A percentile compares a stretch with the other conserved stretches of the same genome.
Conservation (phyloP, 345 rosid genomes). For the Bruguiera gymnorhiza region DNA sequence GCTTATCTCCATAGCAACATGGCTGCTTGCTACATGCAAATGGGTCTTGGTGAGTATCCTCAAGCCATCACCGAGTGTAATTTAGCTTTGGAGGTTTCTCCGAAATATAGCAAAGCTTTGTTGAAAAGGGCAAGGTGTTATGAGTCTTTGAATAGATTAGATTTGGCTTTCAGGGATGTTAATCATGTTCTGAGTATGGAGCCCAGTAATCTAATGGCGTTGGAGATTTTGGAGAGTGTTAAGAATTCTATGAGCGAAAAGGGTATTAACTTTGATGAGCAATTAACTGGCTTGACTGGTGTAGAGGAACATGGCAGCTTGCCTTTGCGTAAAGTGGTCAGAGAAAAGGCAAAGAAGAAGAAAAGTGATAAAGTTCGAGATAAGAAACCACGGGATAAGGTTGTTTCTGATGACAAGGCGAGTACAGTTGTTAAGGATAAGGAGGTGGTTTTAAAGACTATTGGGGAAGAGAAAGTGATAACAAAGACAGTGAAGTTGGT, state of each 20-base stretch:
- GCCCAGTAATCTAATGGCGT: constrained; percentile 67
- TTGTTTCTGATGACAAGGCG: constrained; percentile 37
- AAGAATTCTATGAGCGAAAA: constrained; percentile 56
- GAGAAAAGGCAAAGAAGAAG: constrained; percentile 67
- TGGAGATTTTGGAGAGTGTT: constrained; percentile 68
- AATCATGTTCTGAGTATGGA: constrained; percentile 70
- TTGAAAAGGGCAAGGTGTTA: constrained; percentile 82
- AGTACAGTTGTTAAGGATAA: constrained; percentile 40
- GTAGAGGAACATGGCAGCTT: constrained; percentile 33
- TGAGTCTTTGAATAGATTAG: constrained; percentile 76
- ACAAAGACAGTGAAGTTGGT: constrained; percentile 80
- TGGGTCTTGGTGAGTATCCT: constrained; percentile 96
- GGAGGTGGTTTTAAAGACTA: constrained; percentile 48
- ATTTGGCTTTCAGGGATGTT: constrained; percentile 89
- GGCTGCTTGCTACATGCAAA: constrained; percentile 94
- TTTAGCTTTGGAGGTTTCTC: constrained; percentile 81
- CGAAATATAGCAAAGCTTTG: constrained; percentile 83
- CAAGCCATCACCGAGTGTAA: constrained; percentile 87
- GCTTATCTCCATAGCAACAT: constrained; percentile 77
- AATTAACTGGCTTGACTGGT: constrained; percentile 48
- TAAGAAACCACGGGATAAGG: constrained; percentile 17
- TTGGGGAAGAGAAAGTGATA: constrained; percentile 46
- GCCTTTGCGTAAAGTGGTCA: constrained; percentile 48
- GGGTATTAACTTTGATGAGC: constrained; percentile 67
- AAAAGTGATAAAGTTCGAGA: background rate